These are phyloP conservation scores for Elsinoe fawcettii DNA, from an alignment of 2,329 filamentous ascomycete species.

Conservation along the genomic window DNA sequence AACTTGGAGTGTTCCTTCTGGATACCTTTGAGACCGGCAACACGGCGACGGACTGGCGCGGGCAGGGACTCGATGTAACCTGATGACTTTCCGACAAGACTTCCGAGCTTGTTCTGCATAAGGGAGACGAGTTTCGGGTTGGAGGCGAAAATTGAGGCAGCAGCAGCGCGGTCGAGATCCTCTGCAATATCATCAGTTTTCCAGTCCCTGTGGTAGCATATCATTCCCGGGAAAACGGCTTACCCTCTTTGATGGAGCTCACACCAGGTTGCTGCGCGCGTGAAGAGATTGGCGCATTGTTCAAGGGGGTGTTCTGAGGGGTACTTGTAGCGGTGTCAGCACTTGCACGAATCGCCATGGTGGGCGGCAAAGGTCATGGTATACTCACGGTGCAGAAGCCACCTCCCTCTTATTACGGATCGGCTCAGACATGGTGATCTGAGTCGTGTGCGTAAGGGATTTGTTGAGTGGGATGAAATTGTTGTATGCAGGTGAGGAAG, in stretches of 20 bases:
- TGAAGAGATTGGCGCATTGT: slow-evolving; percentile 93
- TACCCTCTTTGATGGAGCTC: slow-evolving; percentile 95
- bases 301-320: slow-evolving; percentile 94
- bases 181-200: slow-evolving; percentile 47
- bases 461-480: not conserved
- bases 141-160: slow-evolving; percentile 87
- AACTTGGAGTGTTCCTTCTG: slow-evolving; percentile 99
- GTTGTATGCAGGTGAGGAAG: slow-evolving; percentile 12
- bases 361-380: slow-evolving; percentile 16
- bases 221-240: slow-evolving; percentile 24
- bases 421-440: slow-evolving; percentile 54
- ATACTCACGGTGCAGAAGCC: slow-evolving; percentile 56
- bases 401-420: slow-evolving; percentile 60
- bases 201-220: not conserved
- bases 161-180: slow-evolving; percentile 78
- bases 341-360: slow-evolving; percentile 19
- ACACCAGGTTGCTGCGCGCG: slow-evolving; percentile 93
- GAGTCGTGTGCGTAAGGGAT: not conserved
- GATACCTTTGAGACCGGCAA: slow-evolving; percentile 91
- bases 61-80: slow-evolving; percentile 97
- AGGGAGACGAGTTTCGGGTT: slow-evolving; percentile 92
- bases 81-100: slow-evolving; percentile 87
- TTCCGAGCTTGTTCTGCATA: slow-evolving; percentile 94
- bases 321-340: slow-evolving; percentile 55
- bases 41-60: slow-evolving; percentile 78